These are phyloP conservation scores for Arthrobotrys musiformis DNA, from an alignment of 2,329 filamentous ascomycete genomes.

Conservation along the genomic window DNA sequence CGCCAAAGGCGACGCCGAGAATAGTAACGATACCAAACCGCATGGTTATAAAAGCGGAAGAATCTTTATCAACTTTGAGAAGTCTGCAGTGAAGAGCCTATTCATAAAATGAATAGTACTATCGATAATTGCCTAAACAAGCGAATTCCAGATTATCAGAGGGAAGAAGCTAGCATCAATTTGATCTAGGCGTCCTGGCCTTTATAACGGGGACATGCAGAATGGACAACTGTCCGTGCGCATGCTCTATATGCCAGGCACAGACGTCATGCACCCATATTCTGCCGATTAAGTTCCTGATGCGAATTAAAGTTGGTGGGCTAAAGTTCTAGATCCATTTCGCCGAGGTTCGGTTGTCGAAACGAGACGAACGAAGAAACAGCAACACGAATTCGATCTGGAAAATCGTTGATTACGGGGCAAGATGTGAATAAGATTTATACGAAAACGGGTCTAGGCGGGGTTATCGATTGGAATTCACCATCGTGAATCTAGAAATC, in stretches of 20 bases:
- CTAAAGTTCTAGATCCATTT: not conserved
- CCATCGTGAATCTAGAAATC: no score
- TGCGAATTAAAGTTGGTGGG: slow-evolving; percentile 21
- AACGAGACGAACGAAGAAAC: not conserved
- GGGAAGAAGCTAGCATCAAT: not conserved
- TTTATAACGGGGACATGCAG: not conserved
- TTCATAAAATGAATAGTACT: not conserved
- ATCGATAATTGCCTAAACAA: not conserved
- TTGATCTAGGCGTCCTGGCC: not conserved
- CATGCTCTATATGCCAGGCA: not conserved
- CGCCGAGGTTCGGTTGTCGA: not conserved
- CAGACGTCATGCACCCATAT: not conserved
- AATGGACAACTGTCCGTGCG: not conserved
- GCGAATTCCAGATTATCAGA: not conserved
- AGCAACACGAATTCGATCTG: slow-evolving; percentile 1
- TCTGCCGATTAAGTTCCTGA: slow-evolving; percentile 28
- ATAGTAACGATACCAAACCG: not conserved
- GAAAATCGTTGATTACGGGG: not conserved
- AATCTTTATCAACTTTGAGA: not conserved
- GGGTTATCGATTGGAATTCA: not conserved
- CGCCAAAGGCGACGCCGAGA: not conserved
- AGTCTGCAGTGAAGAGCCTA: not conserved
- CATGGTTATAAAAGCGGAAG: slow-evolving; percentile 27
- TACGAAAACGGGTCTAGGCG: slow-evolving; percentile 16
- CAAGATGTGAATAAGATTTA: slow-evolving; percentile 13